Evolutionary conservation across 2,329 filamentous ascomycete genomes (phyloP), one percentile per base, ranked within the genome.

Genomic region (Fusarium sp.): DNA sequence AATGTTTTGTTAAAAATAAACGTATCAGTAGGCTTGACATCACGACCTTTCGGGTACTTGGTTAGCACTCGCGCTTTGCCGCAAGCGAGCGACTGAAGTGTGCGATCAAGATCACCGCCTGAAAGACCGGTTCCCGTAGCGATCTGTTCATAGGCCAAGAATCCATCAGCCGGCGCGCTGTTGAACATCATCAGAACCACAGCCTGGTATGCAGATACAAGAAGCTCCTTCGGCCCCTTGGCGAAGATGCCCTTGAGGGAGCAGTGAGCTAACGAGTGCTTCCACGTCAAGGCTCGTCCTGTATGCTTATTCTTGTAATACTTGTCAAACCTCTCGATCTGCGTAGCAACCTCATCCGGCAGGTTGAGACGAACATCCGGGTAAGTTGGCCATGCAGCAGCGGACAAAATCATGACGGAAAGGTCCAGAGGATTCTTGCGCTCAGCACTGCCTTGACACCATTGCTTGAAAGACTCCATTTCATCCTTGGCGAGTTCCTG

Each of bases 101-200:
- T 99, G 65, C 96, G 93, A 76, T 93, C 91, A 28, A 99, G 89
- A 79, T 98, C 95, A 38, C 86, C 86, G 59, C 94, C 93, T 43
- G 90, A 88, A 18, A 98, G 88, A 32, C 91, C 92, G 0, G 94
- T 96, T 28, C 90, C 89, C 46, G 90, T 86, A 63, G 92, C 88
- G 57, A 99, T 93, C 74, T 96, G 91, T 38, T 88, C 82, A 82
- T 97, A 98, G 13, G 88, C 88, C 38, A 98, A 85, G 62, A 90
- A 88, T 49, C 90, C 91, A 38, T 89, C 88, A 3, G 79, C 71
- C 0, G 78, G 66, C 15, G 93, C 82, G 32, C 91, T 88, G 80
- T 99, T 98, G 88, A 99, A 99, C 35, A 97, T 87, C 13, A 97
- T 86, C 9, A 99, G 88, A 0, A 98, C 94, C 54, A 97, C 91